Evolutionary conservation across 2,329 filamentous ascomycete genomes (phyloP), one percentile per base, ranked within the genome.

Genomic region (Colletotrichum lini): DNA sequence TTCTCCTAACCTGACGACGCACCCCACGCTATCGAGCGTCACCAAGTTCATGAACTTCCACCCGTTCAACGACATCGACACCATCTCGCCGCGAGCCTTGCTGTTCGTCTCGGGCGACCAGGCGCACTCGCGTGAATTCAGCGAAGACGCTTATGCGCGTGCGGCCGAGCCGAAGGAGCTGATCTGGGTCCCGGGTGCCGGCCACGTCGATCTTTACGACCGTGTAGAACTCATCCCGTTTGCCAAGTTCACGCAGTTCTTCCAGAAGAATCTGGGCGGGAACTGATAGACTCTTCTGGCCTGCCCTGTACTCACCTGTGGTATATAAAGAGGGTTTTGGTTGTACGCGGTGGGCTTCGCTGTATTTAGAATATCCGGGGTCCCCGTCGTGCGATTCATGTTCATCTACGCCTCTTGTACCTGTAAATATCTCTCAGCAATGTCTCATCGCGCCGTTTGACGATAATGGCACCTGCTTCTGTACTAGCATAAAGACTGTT

Each of bases 171-270:
- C 81, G 9, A 82, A 82, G 74, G 80, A 82, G 72, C 45, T 82
- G 57, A 9, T 78, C 8, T 80, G 78, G 78, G 67, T 83, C 0
- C 57, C 76, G 0, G 75, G 78, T 2, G 78, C 79, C 10, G 78
- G 79, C 2, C 80, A 82, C 57, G 79, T 79, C 2, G 81, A 82
- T 50, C 74, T 82, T 4, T 82, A 82, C 45, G 80, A 82, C 70
- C 79, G 79, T 2, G 75, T 77, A 2, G 78, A 78, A 3, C 76
- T 82, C 18, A 82, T 82, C 26, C 80, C 79, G 7, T 82, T 81
- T 23, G 72, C 64, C 9, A 78, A 72, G 64, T 75, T 81, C 35
- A 76, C 76, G 0, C 56, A 73, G 6, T 81, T 78, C 38, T 78
- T 78, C 73, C 63, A 67, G 23, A 2, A 5, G 2, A 62, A 49